Evolutionary conservation across 768 basidiomycete genomes (phyloP), one percentile per base, ranked within the genome.

Genomic region (Agaricus sinodeliciosus): DNA sequence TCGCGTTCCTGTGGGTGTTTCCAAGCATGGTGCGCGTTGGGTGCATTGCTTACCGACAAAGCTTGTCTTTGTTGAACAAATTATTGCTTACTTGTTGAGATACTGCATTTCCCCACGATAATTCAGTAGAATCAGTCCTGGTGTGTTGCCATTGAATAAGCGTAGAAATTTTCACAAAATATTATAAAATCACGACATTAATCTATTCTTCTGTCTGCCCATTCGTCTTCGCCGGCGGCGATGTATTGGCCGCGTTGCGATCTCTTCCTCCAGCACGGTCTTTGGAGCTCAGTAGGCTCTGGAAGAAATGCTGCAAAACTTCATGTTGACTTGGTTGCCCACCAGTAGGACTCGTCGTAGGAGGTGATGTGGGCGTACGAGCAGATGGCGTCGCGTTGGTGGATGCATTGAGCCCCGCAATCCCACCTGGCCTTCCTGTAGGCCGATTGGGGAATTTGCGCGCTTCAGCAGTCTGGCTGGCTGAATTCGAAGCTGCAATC

Each of bases 221-320:
- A 39, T 47, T 56, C 34, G 55, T 59, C 44, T 58, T 61, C 36
- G 51, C 48, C 8, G 50, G 18, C 22, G 50, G 9, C 19, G 28
- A 34, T 9, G 42, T 34, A 9, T 27, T 15, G 41, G 54, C 56
- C 28, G 56, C 52, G 22, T 55, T 56, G 27, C 55, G 56, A 41
- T 65, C 56, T 6, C 57, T 53, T 31, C 57, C 63, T 4, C 65
- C 67, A 0, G 65, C 60, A 4, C 84, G 76, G 56, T 85, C 85
- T 66, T 84, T 87, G 37, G 81, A 80, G 58, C 77, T 85, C 57
- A 93, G 67, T 62, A 92, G 65, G 54, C 84, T 87, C 67, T 90
- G 81, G 81, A 93, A 93, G 75, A 93, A 93, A 64, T 86, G 86
- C 60, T 91, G 87, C 57, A 93, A 65, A 15, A 91, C 87, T 64